phyloP scores from a whole-genome alignment of 352 stramenopile genomes.

The Pythium brachiatum region DNA sequence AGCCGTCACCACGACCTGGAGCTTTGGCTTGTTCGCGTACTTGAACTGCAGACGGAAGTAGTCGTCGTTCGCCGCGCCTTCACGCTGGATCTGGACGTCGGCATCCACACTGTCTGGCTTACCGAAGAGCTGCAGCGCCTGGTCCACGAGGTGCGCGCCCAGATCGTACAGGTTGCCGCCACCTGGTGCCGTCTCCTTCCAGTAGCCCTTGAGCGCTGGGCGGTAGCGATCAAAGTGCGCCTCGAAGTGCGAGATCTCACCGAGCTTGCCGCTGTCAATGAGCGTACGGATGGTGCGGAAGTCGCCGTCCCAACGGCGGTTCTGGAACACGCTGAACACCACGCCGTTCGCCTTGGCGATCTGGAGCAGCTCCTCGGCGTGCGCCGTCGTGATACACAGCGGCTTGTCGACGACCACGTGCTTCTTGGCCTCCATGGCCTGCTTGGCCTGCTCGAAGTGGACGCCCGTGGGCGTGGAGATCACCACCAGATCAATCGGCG shows the following conservation, averaged over 20 bases:
- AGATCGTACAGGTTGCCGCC: constrained; percentile 73
- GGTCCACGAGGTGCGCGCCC: constrained; percentile 63
- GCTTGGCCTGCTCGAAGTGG: constrained; percentile 75
- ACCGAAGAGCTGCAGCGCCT: constrained; percentile 66
- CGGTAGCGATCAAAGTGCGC: constrained; percentile 71
- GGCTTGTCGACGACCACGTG: constrained; percentile 80
- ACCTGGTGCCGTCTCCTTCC: constrained; percentile 62
- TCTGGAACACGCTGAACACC: constrained; percentile 76
- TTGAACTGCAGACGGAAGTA: constrained; percentile 74
- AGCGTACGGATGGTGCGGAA: constrained; percentile 58
- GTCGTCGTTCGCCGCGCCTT: constrained; percentile 63
- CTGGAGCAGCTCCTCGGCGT: constrained; percentile 52
- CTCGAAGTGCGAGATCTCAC: constrained; percentile 55
- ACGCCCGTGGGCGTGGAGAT: constrained; percentile 72
- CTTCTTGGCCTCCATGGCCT: constrained; percentile 64
- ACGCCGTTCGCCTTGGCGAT: constrained; percentile 49
- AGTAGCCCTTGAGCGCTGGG: constrained; percentile 70
- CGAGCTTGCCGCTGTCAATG: constrained; percentile 46
- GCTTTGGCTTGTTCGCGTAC: constrained; percentile 39
- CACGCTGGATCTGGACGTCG: constrained; percentile 73
- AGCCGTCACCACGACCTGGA: constrained; percentile 60
- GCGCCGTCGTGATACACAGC: constrained; percentile 49
- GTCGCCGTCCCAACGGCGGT: constrained; percentile 73
- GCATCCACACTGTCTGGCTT: constrained; percentile 41
- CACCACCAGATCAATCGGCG: constrained; percentile 59